Conservation (phyloP, 768 basidiomycete genomes). For the Krasilnikovozyma curviuscula region DNA sequence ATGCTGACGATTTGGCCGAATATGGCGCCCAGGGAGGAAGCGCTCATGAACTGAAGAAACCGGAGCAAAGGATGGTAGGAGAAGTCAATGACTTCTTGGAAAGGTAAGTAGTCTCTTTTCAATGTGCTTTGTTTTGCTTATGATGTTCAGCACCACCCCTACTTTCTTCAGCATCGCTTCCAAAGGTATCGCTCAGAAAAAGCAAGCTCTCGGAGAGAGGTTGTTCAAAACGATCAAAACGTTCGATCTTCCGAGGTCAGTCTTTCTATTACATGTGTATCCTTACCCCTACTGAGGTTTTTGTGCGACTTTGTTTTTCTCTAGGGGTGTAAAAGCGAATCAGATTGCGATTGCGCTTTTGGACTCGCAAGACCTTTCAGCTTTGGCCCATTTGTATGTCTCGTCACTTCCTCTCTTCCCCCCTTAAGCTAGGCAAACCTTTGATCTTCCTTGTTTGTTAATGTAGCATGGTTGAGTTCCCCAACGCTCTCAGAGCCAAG, state of each 20-base stretch:
- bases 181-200: not conserved
- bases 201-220: slow-evolving; percentile 4
- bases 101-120: not conserved
- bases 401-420: slow-evolving; percentile 37
- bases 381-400: not conserved
- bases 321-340: slow-evolving; percentile 1
- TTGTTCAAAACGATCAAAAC: slow-evolving; percentile 2
- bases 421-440: slow-evolving; percentile 73
- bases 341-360: not conserved
- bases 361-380: not conserved
- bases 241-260: slow-evolving; percentile 1
- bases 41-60: not conserved
- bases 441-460: slow-evolving; percentile 60
- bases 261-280: not conserved
- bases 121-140: not conserved
- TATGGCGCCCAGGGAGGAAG: too few relatives aligned
- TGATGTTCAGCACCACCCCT: too few relatives aligned
- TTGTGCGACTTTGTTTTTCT: not conserved
- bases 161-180: not conserved
- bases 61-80: not conserved
- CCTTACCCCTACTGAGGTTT: slow-evolving; percentile 7
- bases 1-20: not conserved
- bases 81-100: slow-evolving; percentile 4
- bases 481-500: slow-evolving; percentile 63
- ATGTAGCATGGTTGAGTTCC: slow-evolving; percentile 76